These are phyloP conservation scores for Sedum album DNA, from an alignment of 164 flowering plant species.

Conservation along the genomic window DNA sequence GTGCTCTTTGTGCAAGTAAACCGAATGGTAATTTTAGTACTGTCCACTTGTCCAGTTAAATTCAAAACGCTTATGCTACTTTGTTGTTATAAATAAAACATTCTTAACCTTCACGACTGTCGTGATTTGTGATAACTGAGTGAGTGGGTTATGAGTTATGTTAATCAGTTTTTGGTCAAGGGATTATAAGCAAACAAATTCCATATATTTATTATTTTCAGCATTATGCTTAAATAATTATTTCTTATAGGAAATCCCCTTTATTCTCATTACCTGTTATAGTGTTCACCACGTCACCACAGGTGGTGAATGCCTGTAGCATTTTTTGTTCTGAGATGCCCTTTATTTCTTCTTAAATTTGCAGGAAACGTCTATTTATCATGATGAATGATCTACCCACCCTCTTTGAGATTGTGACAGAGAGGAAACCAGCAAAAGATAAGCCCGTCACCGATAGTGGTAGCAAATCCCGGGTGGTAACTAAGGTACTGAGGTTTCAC, in stretches of 20 bases:
- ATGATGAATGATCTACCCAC: slow-evolving; percentile 83
- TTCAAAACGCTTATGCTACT: not conserved
- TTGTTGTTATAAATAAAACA: not conserved
- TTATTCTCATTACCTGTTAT: not conserved
- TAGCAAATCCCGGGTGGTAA: slow-evolving; percentile 56
- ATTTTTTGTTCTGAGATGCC: not conserved
- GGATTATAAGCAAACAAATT: not conserved
- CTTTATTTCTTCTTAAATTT: not conserved
- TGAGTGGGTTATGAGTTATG: not conserved
- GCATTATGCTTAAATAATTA: not conserved
- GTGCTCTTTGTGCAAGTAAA: not conserved
- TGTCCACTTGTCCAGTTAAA: not conserved
- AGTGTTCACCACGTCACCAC: not conserved
- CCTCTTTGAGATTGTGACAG: slow-evolving; percentile 78
- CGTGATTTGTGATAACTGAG: not conserved
- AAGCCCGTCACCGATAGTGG: slow-evolving; percentile 71
- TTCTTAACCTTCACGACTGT: no score
- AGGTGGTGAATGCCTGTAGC: not conserved
- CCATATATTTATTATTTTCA: not conserved
- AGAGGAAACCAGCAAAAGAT: slow-evolving; percentile 63
- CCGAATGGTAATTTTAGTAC: not conserved
- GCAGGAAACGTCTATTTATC: slow-evolving; percentile 78
- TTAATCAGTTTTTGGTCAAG: not conserved
- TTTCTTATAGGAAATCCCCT: not conserved
- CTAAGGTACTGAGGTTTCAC: slow-evolving; percentile 39